These are phyloP conservation scores for Cadophora luteo-olivacea DNA, from an alignment of 2,329 filamentous ascomycete genomes.

Conservation along the genomic window DNA sequence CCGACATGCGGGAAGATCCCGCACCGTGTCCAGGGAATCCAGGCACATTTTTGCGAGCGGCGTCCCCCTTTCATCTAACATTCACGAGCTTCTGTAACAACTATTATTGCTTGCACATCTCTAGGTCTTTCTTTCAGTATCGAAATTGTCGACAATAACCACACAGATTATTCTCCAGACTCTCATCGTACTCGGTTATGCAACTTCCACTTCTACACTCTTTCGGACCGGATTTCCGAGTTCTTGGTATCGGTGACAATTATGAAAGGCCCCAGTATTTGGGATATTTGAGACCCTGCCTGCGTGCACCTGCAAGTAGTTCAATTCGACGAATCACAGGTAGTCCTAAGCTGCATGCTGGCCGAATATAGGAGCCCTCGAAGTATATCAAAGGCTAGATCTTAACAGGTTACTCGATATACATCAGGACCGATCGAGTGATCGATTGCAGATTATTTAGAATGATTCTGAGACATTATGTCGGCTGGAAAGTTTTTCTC, in stretches of 20 bases:
- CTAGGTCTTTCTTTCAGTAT: not conserved
- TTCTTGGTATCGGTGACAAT: constrained; percentile 3
- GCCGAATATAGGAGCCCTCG: constrained; percentile 7
- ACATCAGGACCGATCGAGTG: constrained; percentile 3
- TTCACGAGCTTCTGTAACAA: constrained; percentile 1
- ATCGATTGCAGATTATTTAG: not conserved
- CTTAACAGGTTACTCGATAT: constrained; percentile 11
- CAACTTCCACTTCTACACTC: not conserved
- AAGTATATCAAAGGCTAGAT: constrained; percentile 10
- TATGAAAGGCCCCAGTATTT: constrained; percentile 10
- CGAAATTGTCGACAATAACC: not conserved
- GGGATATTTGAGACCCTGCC: not conserved
- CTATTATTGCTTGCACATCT: constrained; percentile 2
- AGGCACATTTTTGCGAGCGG: constrained; percentile 11
- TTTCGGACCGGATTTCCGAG: constrained; percentile 20
- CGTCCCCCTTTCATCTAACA: constrained; percentile 14
- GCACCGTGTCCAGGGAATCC: constrained; percentile 16
- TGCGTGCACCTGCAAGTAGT: constrained; percentile 12
- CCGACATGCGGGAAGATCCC: constrained; percentile 12
- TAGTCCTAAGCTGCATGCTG: constrained; percentile 11
- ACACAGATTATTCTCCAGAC: not conserved
- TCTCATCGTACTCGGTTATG: constrained; percentile 2
- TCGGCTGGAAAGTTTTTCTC: constrained; percentile 2
- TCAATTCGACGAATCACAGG: constrained; percentile 9
- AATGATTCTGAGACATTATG: constrained; percentile 8